Evolutionary conservation across 2,329 filamentous ascomycete genomes (phyloP).

Genomic region (Pseudovirgaria hyperparasitica): DNA sequence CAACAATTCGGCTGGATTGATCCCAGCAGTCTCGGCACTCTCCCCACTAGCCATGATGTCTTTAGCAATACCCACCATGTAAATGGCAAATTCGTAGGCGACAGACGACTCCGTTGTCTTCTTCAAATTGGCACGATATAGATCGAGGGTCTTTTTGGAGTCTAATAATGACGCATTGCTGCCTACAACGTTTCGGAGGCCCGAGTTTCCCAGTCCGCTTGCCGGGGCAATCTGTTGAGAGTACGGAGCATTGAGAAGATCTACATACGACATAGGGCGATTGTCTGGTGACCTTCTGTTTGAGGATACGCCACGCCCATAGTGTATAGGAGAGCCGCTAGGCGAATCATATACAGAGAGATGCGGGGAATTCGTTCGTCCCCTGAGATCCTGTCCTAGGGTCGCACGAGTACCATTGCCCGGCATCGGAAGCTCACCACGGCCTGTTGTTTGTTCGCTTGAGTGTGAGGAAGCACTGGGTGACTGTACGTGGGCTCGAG

Average conservation of each 20-base stretch:
- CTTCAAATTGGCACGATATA: constrained; percentile 95
- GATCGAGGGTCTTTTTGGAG: constrained; percentile 86
- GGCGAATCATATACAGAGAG: constrained; percentile 33
- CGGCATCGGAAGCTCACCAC: no score
- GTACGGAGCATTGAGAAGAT: constrained; percentile 56
- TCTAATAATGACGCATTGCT: constrained; percentile 84
- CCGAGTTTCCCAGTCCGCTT: constrained; percentile 62
- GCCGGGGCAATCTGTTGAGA: constrained; percentile 61
- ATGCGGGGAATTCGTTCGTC: constrained; percentile 43
- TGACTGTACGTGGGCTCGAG: no score
- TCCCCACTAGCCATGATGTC: constrained; percentile 40
- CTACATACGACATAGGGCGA: constrained; percentile 47
- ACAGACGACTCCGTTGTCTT: constrained; percentile 86
- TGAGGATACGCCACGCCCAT: constrained; percentile 36
- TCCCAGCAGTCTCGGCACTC: constrained; percentile 26
- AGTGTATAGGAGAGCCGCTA: constrained; percentile 26
- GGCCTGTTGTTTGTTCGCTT: no score
- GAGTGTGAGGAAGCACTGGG: no score
- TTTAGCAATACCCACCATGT: constrained; percentile 80
- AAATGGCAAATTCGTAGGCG: constrained; percentile 93
- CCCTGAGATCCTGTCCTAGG: constrained; percentile 45
- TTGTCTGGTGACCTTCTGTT: constrained; percentile 44
- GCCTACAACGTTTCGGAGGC: constrained; percentile 66
- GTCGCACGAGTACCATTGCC: no score
- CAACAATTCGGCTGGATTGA: constrained; percentile 50